Evolutionary conservation across 805 yeast species (phyloP).

Genomic region (Yarrowia sp.): DNA sequence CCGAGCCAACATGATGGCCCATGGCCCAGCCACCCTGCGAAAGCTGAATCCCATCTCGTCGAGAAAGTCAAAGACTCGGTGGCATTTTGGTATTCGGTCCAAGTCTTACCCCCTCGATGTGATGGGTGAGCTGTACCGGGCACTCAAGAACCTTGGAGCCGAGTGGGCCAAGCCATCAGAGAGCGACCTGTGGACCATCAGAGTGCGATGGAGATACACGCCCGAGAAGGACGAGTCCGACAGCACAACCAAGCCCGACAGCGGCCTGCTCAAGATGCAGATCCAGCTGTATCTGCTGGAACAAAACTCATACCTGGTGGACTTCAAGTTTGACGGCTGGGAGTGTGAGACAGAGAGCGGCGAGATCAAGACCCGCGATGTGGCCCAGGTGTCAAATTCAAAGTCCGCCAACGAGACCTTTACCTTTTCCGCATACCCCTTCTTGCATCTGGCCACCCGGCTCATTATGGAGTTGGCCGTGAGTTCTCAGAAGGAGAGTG

Average conservation of each 20-base stretch:
- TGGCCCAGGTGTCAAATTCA: slow-evolving; percentile 26
- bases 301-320: slow-evolving; percentile 84
- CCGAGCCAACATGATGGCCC: slow-evolving; percentile 80
- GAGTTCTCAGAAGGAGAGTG: slow-evolving; percentile 57
- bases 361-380: slow-evolving; percentile 26
- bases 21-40: slow-evolving; percentile 46
- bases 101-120: slow-evolving; percentile 96
- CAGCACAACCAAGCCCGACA: slow-evolving; percentile 18
- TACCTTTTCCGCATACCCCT: slow-evolving; percentile 94
- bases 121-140: slow-evolving; percentile 97
- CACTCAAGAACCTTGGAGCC: slow-evolving; percentile 88
- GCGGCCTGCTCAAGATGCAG: slow-evolving; percentile 75
- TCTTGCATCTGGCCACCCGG: slow-evolving; percentile 85
- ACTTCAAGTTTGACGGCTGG: slow-evolving; percentile 98
- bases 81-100: slow-evolving; percentile 98
- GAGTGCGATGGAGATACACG: slow-evolving; percentile 87
- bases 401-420: slow-evolving; percentile 52
- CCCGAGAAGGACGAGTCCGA: slow-evolving; percentile 37
- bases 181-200: slow-evolving; percentile 93
- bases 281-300: slow-evolving; percentile 94
- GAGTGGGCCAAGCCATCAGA: slow-evolving; percentile 96
- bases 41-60: slow-evolving; percentile 47
- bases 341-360: slow-evolving; percentile 42
- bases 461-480: slow-evolving; percentile 96
- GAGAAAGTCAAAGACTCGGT: slow-evolving; percentile 87